phyloP scores from a whole-genome alignment of 2,329 filamentous ascomycete species.

The Fusarium lateritium region DNA sequence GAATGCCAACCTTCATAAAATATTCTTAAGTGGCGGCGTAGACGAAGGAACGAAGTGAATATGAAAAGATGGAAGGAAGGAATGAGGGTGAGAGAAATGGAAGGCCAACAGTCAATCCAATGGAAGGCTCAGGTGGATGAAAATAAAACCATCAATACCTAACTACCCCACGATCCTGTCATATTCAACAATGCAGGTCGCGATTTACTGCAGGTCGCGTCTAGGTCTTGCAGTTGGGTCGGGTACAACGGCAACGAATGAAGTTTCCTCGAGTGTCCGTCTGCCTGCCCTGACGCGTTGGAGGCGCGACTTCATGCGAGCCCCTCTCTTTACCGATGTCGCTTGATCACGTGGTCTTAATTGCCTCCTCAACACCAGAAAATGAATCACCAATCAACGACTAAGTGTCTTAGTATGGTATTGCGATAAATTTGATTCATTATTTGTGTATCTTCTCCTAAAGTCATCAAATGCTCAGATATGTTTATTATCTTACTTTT shows the following conservation, averaged over 20 bases:
- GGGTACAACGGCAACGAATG: conserved; percentile 24
- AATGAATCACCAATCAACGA: background rate
- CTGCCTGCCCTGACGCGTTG: conserved; percentile 38
- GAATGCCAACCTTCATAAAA: conserved; percentile 57
- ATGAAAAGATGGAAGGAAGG: background rate
- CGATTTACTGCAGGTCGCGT: conserved; percentile 39
- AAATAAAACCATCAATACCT: conserved; percentile 9
- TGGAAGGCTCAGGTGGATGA: conserved; percentile 10
- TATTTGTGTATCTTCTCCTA: background rate
- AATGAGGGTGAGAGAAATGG: background rate
- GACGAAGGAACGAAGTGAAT: background rate
- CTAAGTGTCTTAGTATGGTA: background rate
- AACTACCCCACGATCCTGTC: conserved; percentile 24
- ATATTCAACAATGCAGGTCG: conserved; percentile 15
- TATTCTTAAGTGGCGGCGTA: conserved; percentile 5
- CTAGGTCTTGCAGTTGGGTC: conserved; percentile 10
- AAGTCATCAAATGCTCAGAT: background rate
- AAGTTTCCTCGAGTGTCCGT: conserved; percentile 25
- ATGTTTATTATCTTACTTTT: background rate
- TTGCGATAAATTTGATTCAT: background rate
- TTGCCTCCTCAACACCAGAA: conserved; percentile 4
- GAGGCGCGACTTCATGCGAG: conserved; percentile 35
- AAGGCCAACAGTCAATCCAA: conserved; percentile 3
- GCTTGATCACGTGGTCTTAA: conserved; percentile 43
- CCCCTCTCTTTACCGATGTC: conserved; percentile 21